Conservation (phyloP, 2,329 filamentous ascomycete genomes). For the Fusarium sp. region DNA sequence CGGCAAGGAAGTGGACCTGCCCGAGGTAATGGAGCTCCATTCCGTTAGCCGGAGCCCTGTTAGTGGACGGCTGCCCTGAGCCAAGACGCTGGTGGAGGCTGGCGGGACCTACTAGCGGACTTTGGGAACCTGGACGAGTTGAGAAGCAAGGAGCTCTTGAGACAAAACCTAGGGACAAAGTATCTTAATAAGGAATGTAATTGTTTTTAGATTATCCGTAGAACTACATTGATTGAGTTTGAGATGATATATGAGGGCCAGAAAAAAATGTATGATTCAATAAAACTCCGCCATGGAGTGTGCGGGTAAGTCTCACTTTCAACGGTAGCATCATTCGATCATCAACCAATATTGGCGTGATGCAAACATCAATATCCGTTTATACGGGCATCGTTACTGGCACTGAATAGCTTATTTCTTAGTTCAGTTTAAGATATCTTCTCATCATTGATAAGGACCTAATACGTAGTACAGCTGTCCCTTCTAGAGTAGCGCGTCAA, state of each 20-base stretch:
- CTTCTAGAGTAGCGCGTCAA: slow-evolving; percentile 15
- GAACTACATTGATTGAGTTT: background rate
- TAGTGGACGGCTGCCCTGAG: slow-evolving; percentile 1
- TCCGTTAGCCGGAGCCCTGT: slow-evolving; percentile 28
- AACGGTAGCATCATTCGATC: background rate
- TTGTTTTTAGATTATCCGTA: slow-evolving; percentile 1
- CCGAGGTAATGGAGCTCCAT: background rate
- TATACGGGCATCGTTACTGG: background rate
- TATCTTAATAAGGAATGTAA: background rate
- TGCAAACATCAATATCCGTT: background rate
- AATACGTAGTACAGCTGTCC: slow-evolving; percentile 4
- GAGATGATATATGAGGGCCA: background rate
- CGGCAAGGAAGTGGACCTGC: slow-evolving; percentile 4
- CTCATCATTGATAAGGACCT: slow-evolving; percentile 20
- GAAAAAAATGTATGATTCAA: background rate
- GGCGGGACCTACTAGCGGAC: background rate
- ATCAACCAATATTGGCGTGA: background rate
- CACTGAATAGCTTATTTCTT: background rate
- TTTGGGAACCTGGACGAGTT: slow-evolving; percentile 1
- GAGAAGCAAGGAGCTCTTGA: background rate
- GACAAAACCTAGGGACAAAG: background rate
- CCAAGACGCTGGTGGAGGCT: background rate
- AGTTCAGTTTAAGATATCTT: background rate
- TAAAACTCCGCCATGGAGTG: background rate
- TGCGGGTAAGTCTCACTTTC: background rate